These are phyloP conservation scores for Ascochyta clinopodiicola DNA, from an alignment of 2,329 filamentous ascomycete genomes.

Conservation along the genomic window DNA sequence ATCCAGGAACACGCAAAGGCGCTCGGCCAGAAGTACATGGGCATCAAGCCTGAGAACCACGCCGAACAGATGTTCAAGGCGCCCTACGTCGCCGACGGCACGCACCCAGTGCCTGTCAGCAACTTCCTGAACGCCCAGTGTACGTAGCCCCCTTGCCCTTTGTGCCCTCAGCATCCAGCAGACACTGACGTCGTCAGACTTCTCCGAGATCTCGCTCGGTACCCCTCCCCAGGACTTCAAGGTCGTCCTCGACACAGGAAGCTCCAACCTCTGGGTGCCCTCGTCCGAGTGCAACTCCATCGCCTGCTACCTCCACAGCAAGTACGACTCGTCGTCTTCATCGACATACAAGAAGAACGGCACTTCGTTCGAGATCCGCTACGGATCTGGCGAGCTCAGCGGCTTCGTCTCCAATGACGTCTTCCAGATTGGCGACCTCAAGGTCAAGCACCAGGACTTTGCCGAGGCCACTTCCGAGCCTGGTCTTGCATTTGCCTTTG, in stretches of 20 bases:
- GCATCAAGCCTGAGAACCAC: constrained; percentile 73
- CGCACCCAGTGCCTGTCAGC: constrained; percentile 84
- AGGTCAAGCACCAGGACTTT: constrained; percentile 88
- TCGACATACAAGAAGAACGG: constrained; percentile 95
- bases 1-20: constrained; percentile 82
- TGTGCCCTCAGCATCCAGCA: background rate
- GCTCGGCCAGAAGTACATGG: constrained; percentile 96
- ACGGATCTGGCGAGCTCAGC: constrained; percentile 91
- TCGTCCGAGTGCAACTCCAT: constrained; percentile 90
- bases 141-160: constrained; percentile 58
- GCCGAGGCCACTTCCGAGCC: constrained; percentile 96
- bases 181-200: constrained; percentile 64
- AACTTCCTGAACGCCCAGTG: constrained; percentile 99
- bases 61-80: constrained; percentile 81
- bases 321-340: constrained; percentile 91
- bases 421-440: constrained; percentile 85
- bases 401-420: constrained; percentile 93
- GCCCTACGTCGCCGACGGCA: constrained; percentile 68
- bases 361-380: constrained; percentile 87
- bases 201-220: constrained; percentile 93
- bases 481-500: constrained; percentile 96
- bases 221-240: constrained; percentile 95
- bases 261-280: constrained; percentile 99
- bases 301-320: constrained; percentile 95
- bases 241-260: constrained; percentile 97